Percentiles rank a stretch among this genome's conserved stretches.
These are phyloP conservation scores for Triangularia verruculosa DNA, from an alignment of 2,329 filamentous ascomycete genomes.

Conservation along the genomic window DNA sequence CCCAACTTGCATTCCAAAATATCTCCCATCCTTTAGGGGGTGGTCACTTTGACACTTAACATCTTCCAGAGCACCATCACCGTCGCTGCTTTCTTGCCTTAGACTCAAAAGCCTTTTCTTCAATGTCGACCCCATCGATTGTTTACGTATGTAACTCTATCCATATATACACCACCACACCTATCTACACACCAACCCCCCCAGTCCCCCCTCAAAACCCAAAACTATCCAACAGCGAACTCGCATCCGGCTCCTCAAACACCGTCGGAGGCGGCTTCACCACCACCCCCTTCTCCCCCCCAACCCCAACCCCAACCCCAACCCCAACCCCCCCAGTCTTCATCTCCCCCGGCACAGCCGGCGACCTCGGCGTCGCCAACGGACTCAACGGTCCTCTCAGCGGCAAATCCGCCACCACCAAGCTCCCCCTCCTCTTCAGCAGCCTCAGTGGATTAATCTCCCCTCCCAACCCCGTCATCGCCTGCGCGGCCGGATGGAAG, in stretches of 20 bases:
- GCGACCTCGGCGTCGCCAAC: slow-evolving; percentile 21
- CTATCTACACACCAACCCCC: no score
- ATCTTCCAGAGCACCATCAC: no score
- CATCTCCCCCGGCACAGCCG: slow-evolving; percentile 39
- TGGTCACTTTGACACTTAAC: no score
- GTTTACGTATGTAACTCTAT: no score
- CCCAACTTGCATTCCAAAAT: no score
- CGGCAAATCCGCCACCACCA: slow-evolving; percentile 73
- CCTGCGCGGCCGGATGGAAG: slow-evolving; percentile 45
- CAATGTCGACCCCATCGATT: no score
- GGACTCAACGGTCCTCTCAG: slow-evolving; percentile 35
- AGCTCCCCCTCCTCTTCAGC: slow-evolving; percentile 67
- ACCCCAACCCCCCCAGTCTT: slow-evolving; percentile 31
- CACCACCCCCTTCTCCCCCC: slow-evolving; percentile 32
- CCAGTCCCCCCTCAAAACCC: slow-evolving; percentile 67
- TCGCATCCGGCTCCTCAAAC: slow-evolving; percentile 91
- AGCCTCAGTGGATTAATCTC: slow-evolving; percentile 64
- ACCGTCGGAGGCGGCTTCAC: slow-evolving; percentile 64
- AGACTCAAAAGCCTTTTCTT: no score
- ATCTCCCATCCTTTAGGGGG: no score
- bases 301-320: no score
- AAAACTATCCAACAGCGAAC: slow-evolving; percentile 86
- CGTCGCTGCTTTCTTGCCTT: no score
- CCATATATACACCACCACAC: no score
- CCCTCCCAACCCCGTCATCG: slow-evolving; percentile 38